Conservation (phyloP, 2,329 filamentous ascomycete species). For the Sclerotinia minor region DNA sequence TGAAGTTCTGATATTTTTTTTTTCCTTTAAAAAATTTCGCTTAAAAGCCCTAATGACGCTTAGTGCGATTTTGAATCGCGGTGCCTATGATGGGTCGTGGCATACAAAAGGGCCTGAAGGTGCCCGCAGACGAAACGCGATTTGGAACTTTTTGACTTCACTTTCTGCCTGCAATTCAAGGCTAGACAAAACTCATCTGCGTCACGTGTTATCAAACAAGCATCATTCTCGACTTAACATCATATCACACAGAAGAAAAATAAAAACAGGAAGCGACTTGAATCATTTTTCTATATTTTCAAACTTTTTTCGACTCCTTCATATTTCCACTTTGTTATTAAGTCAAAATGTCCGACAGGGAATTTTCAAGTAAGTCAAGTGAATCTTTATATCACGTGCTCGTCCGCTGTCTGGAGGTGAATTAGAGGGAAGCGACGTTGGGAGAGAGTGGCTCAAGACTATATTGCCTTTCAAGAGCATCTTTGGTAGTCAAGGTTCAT, state of each 20-base stretch:
- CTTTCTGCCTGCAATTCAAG: constrained; percentile 4
- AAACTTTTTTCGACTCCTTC: background rate
- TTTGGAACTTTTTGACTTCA: constrained; percentile 20
- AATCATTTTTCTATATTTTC: background rate
- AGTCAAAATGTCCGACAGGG: constrained; percentile 62
- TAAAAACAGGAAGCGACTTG: background rate
- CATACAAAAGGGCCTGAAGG: constrained; percentile 22
- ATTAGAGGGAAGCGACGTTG: background rate
- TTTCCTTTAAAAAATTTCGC: background rate
- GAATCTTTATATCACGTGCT: constrained; percentile 12
- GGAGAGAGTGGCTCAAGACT: background rate
- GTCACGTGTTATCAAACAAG: constrained; percentile 4
- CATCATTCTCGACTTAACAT: background rate
- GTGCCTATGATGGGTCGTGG: constrained; percentile 8
- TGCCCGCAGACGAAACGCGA: constrained; percentile 20
- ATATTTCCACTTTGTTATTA: background rate
- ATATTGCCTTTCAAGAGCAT: background rate
- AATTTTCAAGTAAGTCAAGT: constrained; percentile 48
- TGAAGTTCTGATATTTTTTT: background rate
- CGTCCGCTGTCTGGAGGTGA: background rate
- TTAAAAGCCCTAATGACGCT: constrained; percentile 17
- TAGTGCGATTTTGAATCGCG: constrained; percentile 19
- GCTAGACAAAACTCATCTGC: background rate
- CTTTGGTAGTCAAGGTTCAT: background rate
- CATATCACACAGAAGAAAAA: background rate